Evolutionary conservation across 768 basidiomycete genomes (phyloP), one percentile per base, ranked within the genome.

Genomic region (Naganishia onofrii): DNA sequence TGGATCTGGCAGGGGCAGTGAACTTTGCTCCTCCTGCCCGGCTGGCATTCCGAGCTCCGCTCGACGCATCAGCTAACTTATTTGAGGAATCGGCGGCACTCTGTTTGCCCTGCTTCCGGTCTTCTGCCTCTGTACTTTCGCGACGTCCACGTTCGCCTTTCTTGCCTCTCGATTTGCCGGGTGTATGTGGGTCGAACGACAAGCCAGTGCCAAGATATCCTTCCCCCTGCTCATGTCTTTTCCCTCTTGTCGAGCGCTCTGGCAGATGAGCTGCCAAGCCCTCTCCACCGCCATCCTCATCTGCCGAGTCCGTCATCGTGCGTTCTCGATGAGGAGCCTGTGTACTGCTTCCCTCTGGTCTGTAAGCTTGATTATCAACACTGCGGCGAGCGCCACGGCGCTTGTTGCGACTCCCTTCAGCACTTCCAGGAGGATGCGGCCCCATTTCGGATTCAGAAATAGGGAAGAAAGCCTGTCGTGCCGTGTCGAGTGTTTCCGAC

Each of bases 121-220:
- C 60, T 8, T 44, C 60, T 13, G 23, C 60, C 2, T 63, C 60
- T 8, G 31, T 26, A n/a, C 60, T 44, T 28, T 63, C 60, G 15
- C 10, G 12, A 29, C 60, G 21, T n/a, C 42, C 42, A 28, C 26
- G 21, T 19, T 63, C 38, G 56, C 68, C 63, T 38, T 71, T 75
- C 34, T 69, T 56, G 46, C 68, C 48, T 42, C 73, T 75, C 52
- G 71, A 65, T 29, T 75, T 69, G 34, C 71, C 53, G n/a, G 72
- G 60, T n/a, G 44, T 64, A 38, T 53, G 31, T 19, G 73, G 76
- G 42, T 77, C 75, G 6, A 79, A 67, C 19, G 75, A 74, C n/a
- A 76, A 57, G 19, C 76, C 76, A 68, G 72, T 78, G 13, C 78
- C 77, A 7, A 79, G 68, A 58, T 77, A 79, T 28, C 78, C 76